Evolutionary conservation across 2,329 filamentous ascomycete genomes (phyloP).

Genomic region (Pseudogymnoascus sp.): DNA sequence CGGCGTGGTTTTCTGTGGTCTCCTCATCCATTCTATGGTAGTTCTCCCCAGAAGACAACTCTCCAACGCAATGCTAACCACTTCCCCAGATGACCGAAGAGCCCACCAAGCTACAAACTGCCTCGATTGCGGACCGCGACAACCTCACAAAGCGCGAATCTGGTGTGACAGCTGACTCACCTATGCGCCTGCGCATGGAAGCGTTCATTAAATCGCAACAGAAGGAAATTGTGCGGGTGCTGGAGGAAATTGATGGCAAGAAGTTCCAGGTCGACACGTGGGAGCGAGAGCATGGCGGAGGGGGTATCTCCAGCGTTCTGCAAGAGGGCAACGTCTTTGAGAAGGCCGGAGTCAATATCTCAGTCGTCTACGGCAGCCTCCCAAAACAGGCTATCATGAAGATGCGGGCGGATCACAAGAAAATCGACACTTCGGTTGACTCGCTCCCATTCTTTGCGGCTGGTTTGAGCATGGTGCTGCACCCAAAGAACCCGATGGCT

Average conservation of each 20-base stretch:
- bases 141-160: constrained; percentile 70
- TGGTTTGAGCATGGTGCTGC: constrained; percentile 84
- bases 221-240: constrained; percentile 71
- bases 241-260: constrained; percentile 76
- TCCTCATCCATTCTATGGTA: constrained; percentile 45
- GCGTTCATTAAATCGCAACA: constrained; percentile 92
- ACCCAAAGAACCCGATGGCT: constrained; percentile 92
- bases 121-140: constrained; percentile 79
- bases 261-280: constrained; percentile 80
- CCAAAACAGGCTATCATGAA: constrained; percentile 80
- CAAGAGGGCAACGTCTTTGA: constrained; percentile 97
- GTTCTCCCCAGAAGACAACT: background rate
- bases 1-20: constrained; percentile 40
- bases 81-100: constrained; percentile 26
- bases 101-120: constrained; percentile 44
- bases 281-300: constrained; percentile 80
- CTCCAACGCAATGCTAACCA: constrained; percentile 17
- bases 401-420: constrained; percentile 94
- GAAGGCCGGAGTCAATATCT: constrained; percentile 93
- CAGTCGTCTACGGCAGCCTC: constrained; percentile 85
- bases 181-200: constrained; percentile 98
- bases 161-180: constrained; percentile 67
- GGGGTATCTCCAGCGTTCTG: constrained; percentile 87
- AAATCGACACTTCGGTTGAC: constrained; percentile 68
- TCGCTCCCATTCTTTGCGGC: constrained; percentile 92